Evolutionary conservation across 208 protist genomes (phyloP).

Genomic region (Chromosphaera perkinsii): DNA sequence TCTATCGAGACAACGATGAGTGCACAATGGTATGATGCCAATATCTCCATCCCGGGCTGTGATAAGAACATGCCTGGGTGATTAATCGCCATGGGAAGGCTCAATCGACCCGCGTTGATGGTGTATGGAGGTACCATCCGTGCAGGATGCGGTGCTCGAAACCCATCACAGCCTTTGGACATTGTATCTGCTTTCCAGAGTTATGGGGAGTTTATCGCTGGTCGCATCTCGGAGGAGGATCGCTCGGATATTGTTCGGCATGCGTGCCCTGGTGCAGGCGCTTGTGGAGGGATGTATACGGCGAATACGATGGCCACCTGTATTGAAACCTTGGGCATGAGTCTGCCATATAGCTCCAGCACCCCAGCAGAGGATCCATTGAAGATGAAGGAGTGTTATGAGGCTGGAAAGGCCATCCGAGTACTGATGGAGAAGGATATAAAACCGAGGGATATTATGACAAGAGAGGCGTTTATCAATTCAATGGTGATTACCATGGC

Average conservation of each 20-base stretch:
- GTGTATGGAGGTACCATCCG: constrained; percentile 60
- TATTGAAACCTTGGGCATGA: constrained; percentile 61
- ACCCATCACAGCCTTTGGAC: constrained; percentile 22
- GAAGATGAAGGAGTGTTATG: constrained; percentile 14
- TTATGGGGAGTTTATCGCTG: constrained; percentile 48
- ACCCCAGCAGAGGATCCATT: not conserved
- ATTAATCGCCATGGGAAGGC: constrained; percentile 44
- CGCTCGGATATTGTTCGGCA: constrained; percentile 43
- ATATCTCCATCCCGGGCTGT: constrained; percentile 54
- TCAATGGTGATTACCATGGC: constrained; percentile 47
- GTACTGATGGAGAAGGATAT: constrained; percentile 45
- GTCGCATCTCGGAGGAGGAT: constrained; percentile 33
- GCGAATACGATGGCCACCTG: constrained; percentile 60
- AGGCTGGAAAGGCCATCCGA: constrained; percentile 21
- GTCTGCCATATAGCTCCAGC: constrained; percentile 41
- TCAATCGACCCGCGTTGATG: constrained; percentile 49
- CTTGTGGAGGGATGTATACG: constrained; percentile 61
- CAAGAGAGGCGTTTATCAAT: constrained; percentile 49
- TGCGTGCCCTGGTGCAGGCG: constrained; percentile 46
- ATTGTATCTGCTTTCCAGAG: constrained; percentile 43
- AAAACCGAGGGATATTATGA: constrained; percentile 54
- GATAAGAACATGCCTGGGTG: constrained; percentile 63
- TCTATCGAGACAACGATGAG: constrained; percentile 57
- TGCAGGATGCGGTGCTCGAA: constrained; percentile 31
- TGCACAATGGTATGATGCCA: constrained; percentile 52